Evolutionary conservation across 2,329 filamentous ascomycete species (phyloP), one percentile per base, ranked within the genome.

Genomic region (Aspergillus novoparasiticus): DNA sequence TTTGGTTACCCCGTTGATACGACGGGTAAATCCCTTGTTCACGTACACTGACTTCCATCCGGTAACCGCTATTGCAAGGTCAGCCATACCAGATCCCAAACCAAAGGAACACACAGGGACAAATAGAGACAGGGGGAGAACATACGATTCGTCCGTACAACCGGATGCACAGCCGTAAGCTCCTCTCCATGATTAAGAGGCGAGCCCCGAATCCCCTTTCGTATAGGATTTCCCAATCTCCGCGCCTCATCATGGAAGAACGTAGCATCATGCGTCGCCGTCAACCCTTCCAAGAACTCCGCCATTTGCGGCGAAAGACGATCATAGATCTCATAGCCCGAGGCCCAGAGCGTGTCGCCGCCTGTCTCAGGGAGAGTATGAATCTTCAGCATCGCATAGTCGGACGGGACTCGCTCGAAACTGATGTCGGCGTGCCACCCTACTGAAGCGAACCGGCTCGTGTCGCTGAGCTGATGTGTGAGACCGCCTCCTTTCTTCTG

Each of bases 301-400:
- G 85, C 85, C 64, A 85, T 84, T 0, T 84, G 78, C 2, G 79
- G 77, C 11, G 84, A 87, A 60, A 90, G 79, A 36, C 86, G 83
- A 71, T 90, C 88, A 69, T 89, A 90, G 9, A 89, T 75, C 69
- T 90, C 87, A 69, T 89, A 90, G 0, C 86, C 87, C 1, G 86
- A 88, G 0, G 87, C 88, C 87, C 87, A 90, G 4, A 90, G 81
- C 0, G 88, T 89, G 72, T 89, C 85, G 48, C 86, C 82, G 6
- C 86, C 86, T 0, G 83, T 86, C 56, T 79, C 77, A 0, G 86
- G 87, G 0, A 89, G 76, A 46, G 85, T 78, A 8, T 82, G 83
- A 3, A 89, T 78, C 57, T 86, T 83, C 28, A 90, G 78, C 8
- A 85, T 81, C 0, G 87, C 82, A 68, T 90, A 91, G 73, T 90